phyloP scores from a whole-genome alignment of 148 eudicot genomes.

The Chenopodium suecicum region DNA sequence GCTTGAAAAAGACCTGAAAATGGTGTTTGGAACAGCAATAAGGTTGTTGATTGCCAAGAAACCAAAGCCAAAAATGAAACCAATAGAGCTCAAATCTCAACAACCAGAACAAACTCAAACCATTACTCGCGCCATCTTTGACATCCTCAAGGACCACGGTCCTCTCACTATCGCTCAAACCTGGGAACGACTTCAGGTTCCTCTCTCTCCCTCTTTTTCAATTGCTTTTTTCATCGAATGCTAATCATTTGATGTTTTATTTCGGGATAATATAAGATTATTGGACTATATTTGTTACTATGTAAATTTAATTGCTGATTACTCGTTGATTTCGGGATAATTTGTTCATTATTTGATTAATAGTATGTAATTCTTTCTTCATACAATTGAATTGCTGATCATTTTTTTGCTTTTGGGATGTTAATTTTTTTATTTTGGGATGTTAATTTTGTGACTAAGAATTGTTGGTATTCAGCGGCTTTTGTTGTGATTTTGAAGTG shows the following conservation, averaged over 20 bases:
- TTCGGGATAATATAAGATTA: neutral
- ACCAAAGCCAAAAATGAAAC: conserved; percentile 84
- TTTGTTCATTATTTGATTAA: neutral
- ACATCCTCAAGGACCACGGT: conserved; percentile 82
- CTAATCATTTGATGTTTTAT: neutral
- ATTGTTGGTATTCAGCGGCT: too few species aligned
- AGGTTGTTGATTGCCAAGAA: conserved; percentile 59
- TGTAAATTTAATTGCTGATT: too few species aligned
- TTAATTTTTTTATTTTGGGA: too few species aligned
- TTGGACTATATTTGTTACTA: neutral
- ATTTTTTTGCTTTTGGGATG: too few species aligned
- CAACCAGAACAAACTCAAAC: conserved; percentile 82
- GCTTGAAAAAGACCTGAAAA: neutral
- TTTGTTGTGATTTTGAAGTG: too few species aligned
- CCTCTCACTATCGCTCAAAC: conserved; percentile 80
- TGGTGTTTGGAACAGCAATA: conserved; percentile 60
- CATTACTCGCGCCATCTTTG: conserved; percentile 69
- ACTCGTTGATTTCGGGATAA: neutral
- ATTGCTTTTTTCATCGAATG: neutral
- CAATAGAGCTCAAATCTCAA: conserved; percentile 59
- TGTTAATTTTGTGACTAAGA: too few species aligned
- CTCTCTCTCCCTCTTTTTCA: neutral
- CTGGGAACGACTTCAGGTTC: conserved; percentile 79
- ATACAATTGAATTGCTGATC: too few species aligned
- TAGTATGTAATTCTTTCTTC: too few species aligned